Conservation (phyloP, 805 yeast genomes). For the Vanderwaltozyma polyspora region DNA sequence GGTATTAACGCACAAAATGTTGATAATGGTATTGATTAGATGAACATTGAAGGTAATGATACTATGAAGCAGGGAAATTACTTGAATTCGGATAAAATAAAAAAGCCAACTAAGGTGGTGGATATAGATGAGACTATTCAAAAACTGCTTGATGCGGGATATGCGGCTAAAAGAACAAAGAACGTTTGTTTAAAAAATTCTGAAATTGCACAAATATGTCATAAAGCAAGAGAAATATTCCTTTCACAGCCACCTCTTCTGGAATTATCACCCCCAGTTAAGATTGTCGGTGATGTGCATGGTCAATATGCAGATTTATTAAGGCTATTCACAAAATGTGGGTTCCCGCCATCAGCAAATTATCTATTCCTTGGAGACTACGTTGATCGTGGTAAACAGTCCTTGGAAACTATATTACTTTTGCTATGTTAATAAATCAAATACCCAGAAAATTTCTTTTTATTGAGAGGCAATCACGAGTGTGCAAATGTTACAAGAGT, state of each 20-base stretch:
- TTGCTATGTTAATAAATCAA: constrained; percentile 88
- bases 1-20: too few relatives aligned
- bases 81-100: too few relatives aligned
- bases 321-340: constrained; percentile 87
- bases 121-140: constrained; percentile 86
- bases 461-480: constrained; percentile 92
- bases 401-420: constrained; percentile 80
- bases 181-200: constrained; percentile 76
- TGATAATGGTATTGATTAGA: too few relatives aligned
- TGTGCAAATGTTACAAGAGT: constrained; percentile 95
- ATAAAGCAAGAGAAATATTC: constrained; percentile 80
- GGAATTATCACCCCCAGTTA: constrained; percentile 74
- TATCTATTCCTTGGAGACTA: constrained; percentile 91
- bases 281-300: constrained; percentile 87
- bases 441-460: constrained; percentile 90
- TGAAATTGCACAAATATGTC: constrained; percentile 82
- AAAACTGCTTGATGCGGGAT: constrained; percentile 87
- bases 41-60: too few relatives aligned
- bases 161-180: constrained; percentile 86
- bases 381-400: constrained; percentile 95
- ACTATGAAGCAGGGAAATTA: too few relatives aligned
- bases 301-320: constrained; percentile 91
- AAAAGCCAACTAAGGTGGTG: constrained; percentile 25
- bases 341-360: constrained; percentile 91
- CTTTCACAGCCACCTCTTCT: constrained; percentile 81